phyloP scores from a whole-genome alignment of 495 filamentous ascomycete species.

The Glutinoglossum americanum region DNA sequence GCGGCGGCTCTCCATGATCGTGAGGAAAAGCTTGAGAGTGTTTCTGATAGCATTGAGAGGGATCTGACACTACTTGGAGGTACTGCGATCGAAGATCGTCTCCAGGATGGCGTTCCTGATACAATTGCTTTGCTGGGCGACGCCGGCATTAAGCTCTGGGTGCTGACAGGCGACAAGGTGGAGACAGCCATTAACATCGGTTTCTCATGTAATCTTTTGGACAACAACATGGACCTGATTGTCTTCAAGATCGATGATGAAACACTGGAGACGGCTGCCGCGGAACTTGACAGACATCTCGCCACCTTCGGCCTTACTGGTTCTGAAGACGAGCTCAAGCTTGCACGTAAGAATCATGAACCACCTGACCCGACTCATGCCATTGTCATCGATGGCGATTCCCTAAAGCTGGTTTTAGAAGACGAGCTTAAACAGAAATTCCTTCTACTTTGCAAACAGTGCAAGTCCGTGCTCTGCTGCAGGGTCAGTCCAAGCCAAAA shows the following conservation, averaged over 20 bases:
- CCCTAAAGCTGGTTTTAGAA: conserved; percentile 71
- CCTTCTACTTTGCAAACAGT: conserved; percentile 88
- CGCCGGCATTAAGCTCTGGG: conserved; percentile 99
- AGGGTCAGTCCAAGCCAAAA: conserved; percentile 95
- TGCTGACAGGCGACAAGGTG: conserved; percentile 95
- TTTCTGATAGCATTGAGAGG: conserved; percentile 78
- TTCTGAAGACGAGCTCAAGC: conserved; percentile 64
- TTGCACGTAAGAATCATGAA: conserved; percentile 59
- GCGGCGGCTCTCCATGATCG: conserved; percentile 65
- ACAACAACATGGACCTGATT: conserved; percentile 95
- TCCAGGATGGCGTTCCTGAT: conserved; percentile 95
- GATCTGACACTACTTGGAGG: conserved; percentile 79
- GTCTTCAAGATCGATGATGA: conserved; percentile 71
- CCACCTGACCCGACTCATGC: conserved; percentile 77
- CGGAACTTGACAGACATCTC: conserved; percentile 53
- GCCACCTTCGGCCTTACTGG: conserved; percentile 58
- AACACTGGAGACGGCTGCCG: conserved; percentile 36
- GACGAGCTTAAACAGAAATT: conserved; percentile 76
- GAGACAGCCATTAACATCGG: conserved; percentile 99
- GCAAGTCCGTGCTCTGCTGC: conserved; percentile 91
- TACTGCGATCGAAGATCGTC: conserved; percentile 91
- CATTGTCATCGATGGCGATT: conserved; percentile 92
- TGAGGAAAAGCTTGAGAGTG: conserved; percentile 82
- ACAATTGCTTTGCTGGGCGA: conserved; percentile 82
- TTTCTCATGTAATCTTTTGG: conserved; percentile 92